Base-by-base conservation (phyloP, 2,329 filamentous ascomycete genomes). In the Bimuria novae-zelandiae region DNA sequence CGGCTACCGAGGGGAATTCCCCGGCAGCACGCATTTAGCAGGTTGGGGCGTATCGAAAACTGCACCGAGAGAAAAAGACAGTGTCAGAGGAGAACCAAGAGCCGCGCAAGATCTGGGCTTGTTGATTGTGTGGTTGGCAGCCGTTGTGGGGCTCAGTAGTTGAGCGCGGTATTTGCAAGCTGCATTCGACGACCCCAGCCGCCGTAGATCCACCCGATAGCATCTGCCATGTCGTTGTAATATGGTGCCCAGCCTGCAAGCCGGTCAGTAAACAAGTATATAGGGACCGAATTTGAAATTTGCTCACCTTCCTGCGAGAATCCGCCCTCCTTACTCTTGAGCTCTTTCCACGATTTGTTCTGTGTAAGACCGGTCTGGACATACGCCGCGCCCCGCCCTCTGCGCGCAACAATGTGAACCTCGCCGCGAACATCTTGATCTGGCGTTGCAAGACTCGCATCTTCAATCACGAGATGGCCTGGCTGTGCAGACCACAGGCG, bases 131-230 rank as follows among this genome's bases (percentile, higher is more conserved):
- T 49, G n/a, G 17, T 52, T 52, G 58, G 58, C 47, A 46, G 37
- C 19, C 23, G 23, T 6, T 36, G 40, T 17, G 16, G 14, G 33
- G 44, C 16, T 48, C 23, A 60, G n/a, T 42, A 27, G 37, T 49
- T 47, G 35, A 69, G 56, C 7, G 69, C 70, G 10, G 59, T 50
- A 25, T 65, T 61, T 12, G 70, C 69, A 17, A 72, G 54, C 36
- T 70, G 63, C 60, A 67, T 67, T 21, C 70, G 57, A 41, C 67
- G 56, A 3, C 65, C 63, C 59, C 63, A 69, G 7, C 69, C 70
- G 5, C 69, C 69, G 46, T 73, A 73, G 11, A 73, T 59, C 70
- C 70, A 73, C 2, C 65, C 67, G 22, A 69, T 61, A 11, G 69
- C 69, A 51, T 73, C 70, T 4, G 69, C 67, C 67, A 69, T 70